A percentile compares a stretch with the other conserved stretches of the same genome.
Evolutionary conservation across 2,329 filamentous ascomycete genomes (phyloP).

Genomic region (Xylariaceae sp.): DNA sequence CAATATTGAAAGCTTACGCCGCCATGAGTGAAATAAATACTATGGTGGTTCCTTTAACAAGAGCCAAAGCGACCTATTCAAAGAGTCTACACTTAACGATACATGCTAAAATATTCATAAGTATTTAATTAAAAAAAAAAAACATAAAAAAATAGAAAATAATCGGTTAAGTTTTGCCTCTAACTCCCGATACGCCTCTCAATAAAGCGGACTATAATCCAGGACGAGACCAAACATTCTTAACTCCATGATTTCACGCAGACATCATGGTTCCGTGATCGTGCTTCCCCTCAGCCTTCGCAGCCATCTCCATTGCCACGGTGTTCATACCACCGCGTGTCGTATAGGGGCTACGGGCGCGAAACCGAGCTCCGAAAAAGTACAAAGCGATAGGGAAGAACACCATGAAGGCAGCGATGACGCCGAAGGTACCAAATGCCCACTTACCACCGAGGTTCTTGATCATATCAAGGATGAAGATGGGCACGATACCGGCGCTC

Average conservation of each 20-base stretch:
- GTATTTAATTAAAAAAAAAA: too few relatives aligned
- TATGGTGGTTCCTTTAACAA: too few relatives aligned
- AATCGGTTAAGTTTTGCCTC: too few relatives aligned
- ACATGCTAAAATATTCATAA: too few relatives aligned
- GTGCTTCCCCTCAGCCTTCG: not conserved
- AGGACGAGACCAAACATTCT: too few relatives aligned
- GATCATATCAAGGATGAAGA: slow-evolving; percentile 9
- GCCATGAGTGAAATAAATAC: too few relatives aligned
- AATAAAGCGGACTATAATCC: too few relatives aligned
- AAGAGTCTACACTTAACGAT: too few relatives aligned
- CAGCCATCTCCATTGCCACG: slow-evolving; percentile 2
- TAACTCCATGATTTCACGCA: slow-evolving; percentile 31
- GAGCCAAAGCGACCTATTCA: too few relatives aligned
- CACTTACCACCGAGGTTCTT: not conserved
- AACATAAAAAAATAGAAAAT: too few relatives aligned
- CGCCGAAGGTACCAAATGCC: slow-evolving; percentile 4
- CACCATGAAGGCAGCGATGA: not conserved
- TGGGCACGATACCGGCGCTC: slow-evolving; percentile 29
- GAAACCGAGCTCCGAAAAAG: not conserved
- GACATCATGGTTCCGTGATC: not conserved
- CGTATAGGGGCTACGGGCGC: not conserved
- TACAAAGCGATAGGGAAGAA: slow-evolving; percentile 1
- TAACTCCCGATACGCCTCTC: too few relatives aligned
- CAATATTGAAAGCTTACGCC: too few relatives aligned
- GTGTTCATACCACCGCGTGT: not conserved